Percentiles rank a stretch among this genome's conserved stretches.
These are phyloP conservation scores for Ceratobasidium sp. DNA, from an alignment of 1,284 basidiomycete species.

Conservation along the genomic window DNA sequence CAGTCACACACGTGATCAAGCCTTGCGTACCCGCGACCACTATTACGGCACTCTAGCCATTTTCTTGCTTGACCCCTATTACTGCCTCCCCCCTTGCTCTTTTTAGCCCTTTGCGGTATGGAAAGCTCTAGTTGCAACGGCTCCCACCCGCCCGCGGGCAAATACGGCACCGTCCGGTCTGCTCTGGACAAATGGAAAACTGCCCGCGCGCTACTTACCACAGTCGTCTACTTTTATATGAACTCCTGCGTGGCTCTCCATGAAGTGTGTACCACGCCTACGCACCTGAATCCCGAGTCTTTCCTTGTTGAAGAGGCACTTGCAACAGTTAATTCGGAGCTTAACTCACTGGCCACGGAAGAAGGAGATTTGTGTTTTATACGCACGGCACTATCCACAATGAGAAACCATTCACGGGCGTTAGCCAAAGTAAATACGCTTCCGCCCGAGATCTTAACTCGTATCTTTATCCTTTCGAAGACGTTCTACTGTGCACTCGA, in stretches of 20 bases:
- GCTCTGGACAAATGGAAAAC: constrained; percentile 3
- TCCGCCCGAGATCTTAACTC: constrained; percentile 15
- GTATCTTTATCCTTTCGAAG: constrained; percentile 1
- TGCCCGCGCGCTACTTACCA: not conserved
- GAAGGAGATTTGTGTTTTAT: not conserved
- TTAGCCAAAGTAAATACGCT: not conserved
- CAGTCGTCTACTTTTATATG: not conserved
- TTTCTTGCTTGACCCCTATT: too few relatives aligned
- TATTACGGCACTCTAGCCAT: too few relatives aligned
- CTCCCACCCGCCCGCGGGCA: not conserved
- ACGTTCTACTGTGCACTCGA: not conserved
- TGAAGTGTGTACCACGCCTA: not conserved
- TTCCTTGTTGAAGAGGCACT: not conserved
- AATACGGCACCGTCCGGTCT: not conserved
- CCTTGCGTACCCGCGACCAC: too few relatives aligned
- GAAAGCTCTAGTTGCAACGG: not conserved
- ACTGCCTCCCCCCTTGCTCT: too few relatives aligned
- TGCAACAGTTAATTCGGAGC: not conserved
- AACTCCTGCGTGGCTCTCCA: not conserved
- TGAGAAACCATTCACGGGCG: not conserved
- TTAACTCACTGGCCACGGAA: not conserved
- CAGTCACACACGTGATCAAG: too few relatives aligned
- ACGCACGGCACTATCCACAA: not conserved
- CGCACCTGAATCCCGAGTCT: too few relatives aligned
- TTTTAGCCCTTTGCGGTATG: too few relatives aligned